Evolutionary conservation across 768 basidiomycete species (phyloP), one percentile per base, ranked within the genome.

Genomic region (Phaffia australis): DNA sequence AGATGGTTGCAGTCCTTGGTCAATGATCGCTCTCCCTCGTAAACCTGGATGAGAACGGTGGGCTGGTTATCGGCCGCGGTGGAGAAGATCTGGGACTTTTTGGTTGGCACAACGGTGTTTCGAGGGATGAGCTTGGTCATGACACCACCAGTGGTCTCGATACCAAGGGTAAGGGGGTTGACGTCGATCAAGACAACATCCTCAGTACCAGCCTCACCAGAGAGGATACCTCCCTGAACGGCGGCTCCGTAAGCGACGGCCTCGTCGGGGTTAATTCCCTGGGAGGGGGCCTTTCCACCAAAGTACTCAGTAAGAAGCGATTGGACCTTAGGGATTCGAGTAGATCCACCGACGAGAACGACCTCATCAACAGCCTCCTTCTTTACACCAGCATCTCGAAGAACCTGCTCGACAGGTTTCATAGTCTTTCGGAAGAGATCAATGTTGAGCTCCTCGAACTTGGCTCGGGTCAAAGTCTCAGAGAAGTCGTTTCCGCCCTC

Each of bases 371-470:
- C 79, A 70, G 91, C 87, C 73, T 97, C 94, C 84, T 98, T 99
- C 85, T 93, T 94, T 76, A 98, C 87, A 72, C 87, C 87, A 70
- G 94, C 88, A 74, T 98, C 94, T 85, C 95, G 95, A 73, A 98
- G 81, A 25, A 98, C 94, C 78, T 97, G 94, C 78, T 97, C 93
- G 69, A 98, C 94, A 70, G 94, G 94, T 81, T 93, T 93, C 89
- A 98, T 90, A 46, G 94, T 99, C 84, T 94, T 94, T 74, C 94
- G 83, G 88, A 99, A 99, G 61, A 98, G 84, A 74, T 99, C 94
- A 81, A 95, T 87, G 84, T 94, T 95, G 71, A 97, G 82, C 78
- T 98, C 93, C 78, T 98, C 94, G 76, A 99, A 98, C 80, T 95
- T 98, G 80, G 94, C 94, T 63, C 94, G 85, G 62, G 94, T 98